A percentile compares a stretch with the other conserved stretches of the same genome.
Evolutionary conservation across 2,329 filamentous ascomycete species (phyloP).

Genomic region (Metarhizium album): DNA sequence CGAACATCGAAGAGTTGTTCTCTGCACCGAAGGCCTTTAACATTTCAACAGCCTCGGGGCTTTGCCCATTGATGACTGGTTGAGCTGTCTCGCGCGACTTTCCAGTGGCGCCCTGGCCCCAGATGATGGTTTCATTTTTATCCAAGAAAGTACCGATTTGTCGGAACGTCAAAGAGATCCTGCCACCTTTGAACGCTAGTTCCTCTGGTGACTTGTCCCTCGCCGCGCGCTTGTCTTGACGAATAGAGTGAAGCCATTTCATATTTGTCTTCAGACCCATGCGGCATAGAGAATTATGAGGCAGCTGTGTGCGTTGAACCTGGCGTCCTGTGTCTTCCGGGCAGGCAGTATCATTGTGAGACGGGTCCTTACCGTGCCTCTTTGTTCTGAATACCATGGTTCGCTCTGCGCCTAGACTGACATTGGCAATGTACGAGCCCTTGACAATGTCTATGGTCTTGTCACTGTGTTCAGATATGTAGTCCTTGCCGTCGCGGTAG

Average conservation of each 20-base stretch:
- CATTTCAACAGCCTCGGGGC: conserved; percentile 54
- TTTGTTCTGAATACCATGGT: conserved; percentile 87
- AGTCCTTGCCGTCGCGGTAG: conserved; percentile 81
- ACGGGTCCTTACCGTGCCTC: conserved; percentile 36
- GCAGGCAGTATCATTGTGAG: neutral
- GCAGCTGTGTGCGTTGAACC: conserved; percentile 60
- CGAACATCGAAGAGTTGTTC: conserved; percentile 62
- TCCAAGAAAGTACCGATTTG: conserved; percentile 78
- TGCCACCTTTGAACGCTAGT: conserved; percentile 59
- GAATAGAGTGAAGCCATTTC: conserved; percentile 87
- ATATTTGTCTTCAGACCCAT: conserved; percentile 75
- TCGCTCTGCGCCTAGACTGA: conserved; percentile 84
- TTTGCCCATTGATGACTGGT: conserved; percentile 58
- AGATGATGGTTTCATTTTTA: conserved; percentile 55
- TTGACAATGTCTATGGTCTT: conserved; percentile 87
- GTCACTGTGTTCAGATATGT: conserved; percentile 93
- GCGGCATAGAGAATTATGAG: conserved; percentile 81
- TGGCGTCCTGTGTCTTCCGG: conserved; percentile 31
- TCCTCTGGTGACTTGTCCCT: conserved; percentile 61
- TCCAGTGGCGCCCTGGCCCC: conserved; percentile 77
- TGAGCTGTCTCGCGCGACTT: conserved; percentile 54
- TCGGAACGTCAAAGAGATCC: conserved; percentile 88
- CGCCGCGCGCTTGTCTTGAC: conserved; percentile 65
- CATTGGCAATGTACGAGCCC: conserved; percentile 77
- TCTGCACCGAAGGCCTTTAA: conserved; percentile 74